Conservation (phyloP, 1,139 yeast species). For the Geotrichum citri-aurantii region DNA sequence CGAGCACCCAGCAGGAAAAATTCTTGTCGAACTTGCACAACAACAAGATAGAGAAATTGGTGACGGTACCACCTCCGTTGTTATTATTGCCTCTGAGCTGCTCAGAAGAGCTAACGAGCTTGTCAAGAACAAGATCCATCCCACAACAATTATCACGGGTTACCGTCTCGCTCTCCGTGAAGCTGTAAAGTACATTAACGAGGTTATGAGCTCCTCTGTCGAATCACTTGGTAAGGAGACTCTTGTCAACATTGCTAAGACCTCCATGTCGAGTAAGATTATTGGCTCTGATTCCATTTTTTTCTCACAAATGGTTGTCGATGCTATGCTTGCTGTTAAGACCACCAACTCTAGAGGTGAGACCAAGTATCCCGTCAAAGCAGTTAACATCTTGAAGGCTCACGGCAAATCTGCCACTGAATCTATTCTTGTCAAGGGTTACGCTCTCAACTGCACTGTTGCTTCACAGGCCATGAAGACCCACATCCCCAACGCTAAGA, state of each 20-base stretch:
- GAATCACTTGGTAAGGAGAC: slow-evolving; percentile 76
- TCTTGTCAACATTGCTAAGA: slow-evolving; percentile 79
- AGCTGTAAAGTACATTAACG: slow-evolving; percentile 82
- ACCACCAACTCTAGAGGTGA: slow-evolving; percentile 88
- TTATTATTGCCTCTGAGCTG: slow-evolving; percentile 88
- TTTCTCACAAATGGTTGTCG: slow-evolving; percentile 86
- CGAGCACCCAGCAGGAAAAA: slow-evolving; percentile 98
- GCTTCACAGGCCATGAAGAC: slow-evolving; percentile 97
- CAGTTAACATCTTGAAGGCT: slow-evolving; percentile 91
- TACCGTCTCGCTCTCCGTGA: slow-evolving; percentile 90
- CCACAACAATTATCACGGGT: slow-evolving; percentile 96
- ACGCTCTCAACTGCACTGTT: slow-evolving; percentile 94
- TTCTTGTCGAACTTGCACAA: slow-evolving; percentile 93
- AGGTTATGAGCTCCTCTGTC: slow-evolving; percentile 75
- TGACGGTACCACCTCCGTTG: slow-evolving; percentile 90
- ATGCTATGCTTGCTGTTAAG: slow-evolving; percentile 92
- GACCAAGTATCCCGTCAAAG: slow-evolving; percentile 90
- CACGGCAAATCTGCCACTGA: slow-evolving; percentile 92
- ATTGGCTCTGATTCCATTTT: slow-evolving; percentile 95
- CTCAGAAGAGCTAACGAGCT: slow-evolving; percentile 90
- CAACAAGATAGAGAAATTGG: slow-evolving; percentile 99
- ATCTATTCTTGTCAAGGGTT: slow-evolving; percentile 82
- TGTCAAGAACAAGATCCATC: slow-evolving; percentile 90
- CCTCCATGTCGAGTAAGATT: slow-evolving; percentile 95
- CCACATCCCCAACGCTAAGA: slow-evolving; percentile 64